Base-by-base conservation (phyloP, 768 basidiomycete species). In the Phanerodontia chrysosporium region DNA sequence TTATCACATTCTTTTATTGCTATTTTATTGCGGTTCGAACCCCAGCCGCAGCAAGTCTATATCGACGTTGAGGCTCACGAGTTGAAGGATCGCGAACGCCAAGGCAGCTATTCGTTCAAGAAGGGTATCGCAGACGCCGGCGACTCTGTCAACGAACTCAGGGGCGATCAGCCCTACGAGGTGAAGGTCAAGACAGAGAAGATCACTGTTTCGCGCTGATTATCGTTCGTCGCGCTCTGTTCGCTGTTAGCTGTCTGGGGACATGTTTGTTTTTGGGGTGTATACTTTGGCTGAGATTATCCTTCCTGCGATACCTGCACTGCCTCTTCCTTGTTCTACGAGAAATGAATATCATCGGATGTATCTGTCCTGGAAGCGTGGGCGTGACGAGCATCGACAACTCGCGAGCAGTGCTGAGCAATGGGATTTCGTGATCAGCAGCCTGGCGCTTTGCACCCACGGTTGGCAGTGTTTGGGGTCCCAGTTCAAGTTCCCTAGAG, bases 11-110 rank as follows among this genome's bases (percentile, higher is more conserved):
- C 16, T 32, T 16, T 29, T n/a, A 21, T 27, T 53, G 22, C 22
- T 12, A 35, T 16, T 10, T 39, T 25, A 14, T 35, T 22, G 22
- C n/a, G 30, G 36, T 22, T 36, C 21, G 35, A 42, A 25, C 57
- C 21, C 25, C 45, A 51, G 48, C 25, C 44, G 30, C 66, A 58
- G 27, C 58, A 64, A 48, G 61, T 70, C 3, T 67, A 58, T 42
- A 70, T 72, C 27, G 67, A 72, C 57, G 68, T 73, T 39, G 72
- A 73, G 65, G 67, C 66, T 10, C 72, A 73, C 58, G 69, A 72
- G 55, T 65, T 72, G 68, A 62, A 67, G 45, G 70, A 70, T 55
- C 51, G 59, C n/a, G 57, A 51, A 3, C 35, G 24, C 13, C 32
- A 42, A 13, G 52, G 35, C n/a, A 53, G 52, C 35, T 53, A 53